Percentiles rank a stretch among this genome's conserved stretches.
Conservation (phyloP, 2,329 filamentous ascomycete genomes). For the Byssothecium circinans region DNA sequence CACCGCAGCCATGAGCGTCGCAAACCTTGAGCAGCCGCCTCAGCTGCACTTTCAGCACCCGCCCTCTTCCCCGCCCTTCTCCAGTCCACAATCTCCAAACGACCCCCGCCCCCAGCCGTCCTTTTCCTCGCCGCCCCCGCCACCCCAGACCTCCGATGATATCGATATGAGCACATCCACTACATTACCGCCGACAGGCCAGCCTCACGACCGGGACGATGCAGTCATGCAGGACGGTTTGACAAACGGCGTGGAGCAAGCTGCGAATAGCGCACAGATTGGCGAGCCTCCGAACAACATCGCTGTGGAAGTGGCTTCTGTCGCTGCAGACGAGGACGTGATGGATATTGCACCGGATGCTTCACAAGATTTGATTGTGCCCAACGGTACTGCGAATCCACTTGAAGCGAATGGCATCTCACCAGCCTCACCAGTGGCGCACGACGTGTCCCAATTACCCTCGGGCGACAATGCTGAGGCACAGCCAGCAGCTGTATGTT, state of each 20-base stretch:
- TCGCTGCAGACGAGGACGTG: constrained; percentile 35
- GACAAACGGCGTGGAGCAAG: constrained; percentile 16
- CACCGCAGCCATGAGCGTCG: constrained; percentile 42
- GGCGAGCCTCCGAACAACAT: constrained; percentile 19
- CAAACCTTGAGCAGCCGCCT: constrained; percentile 40
- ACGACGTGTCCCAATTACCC: too few species aligned
- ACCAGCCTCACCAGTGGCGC: constrained; percentile 10
- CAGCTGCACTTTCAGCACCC: constrained; percentile 43
- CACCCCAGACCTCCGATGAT: constrained; percentile 26
- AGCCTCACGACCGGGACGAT: constrained; percentile 43
- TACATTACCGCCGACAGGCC: constrained; percentile 34
- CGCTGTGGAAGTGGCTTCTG: constrained; percentile 32
- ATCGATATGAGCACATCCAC: constrained; percentile 41
- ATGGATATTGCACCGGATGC: constrained; percentile 45
- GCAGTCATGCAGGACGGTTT: constrained; percentile 38
- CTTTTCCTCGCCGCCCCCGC: constrained; percentile 29
- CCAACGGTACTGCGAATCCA: constrained; percentile 23
- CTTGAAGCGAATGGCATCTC: constrained; percentile 11
- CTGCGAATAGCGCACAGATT: constrained; percentile 5
- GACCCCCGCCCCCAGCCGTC: constrained; percentile 31
- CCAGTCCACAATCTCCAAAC: constrained; percentile 35
- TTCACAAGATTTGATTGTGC: constrained; percentile 25
- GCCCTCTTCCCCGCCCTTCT: constrained; percentile 36
- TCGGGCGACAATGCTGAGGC: constrained; percentile 12
- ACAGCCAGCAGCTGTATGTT: constrained; percentile 15